Evolutionary conservation across 371 early-diverging fungal species (phyloP).

Genomic region (Umbelopsis sp.): DNA sequence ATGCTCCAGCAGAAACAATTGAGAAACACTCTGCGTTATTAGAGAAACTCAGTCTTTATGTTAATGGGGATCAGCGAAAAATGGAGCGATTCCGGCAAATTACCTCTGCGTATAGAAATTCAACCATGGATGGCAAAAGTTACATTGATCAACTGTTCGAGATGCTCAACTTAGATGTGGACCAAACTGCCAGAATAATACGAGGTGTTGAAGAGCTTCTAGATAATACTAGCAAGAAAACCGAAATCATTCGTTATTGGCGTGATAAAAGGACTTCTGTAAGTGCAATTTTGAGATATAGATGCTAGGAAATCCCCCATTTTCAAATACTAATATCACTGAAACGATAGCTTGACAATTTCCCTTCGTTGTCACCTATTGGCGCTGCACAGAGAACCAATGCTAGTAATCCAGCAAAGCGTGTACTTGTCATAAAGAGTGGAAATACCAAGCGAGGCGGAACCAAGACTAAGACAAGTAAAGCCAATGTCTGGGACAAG

Average conservation of each 20-base stretch:
- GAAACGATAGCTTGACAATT: constrained; percentile 28
- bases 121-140: constrained; percentile 52
- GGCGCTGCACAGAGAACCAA: background rate
- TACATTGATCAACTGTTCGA: constrained; percentile 60
- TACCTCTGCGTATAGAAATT: constrained; percentile 58
- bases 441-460: constrained; percentile 50
- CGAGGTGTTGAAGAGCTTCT: constrained; percentile 57
- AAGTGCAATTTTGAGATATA: constrained; percentile 13
- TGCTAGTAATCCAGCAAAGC: constrained; percentile 33
- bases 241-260: constrained; percentile 70
- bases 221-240: constrained; percentile 60
- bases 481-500: constrained; percentile 50
- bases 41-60: constrained; percentile 47
- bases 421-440: constrained; percentile 54
- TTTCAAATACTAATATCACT: background rate
- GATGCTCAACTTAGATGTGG: constrained; percentile 46
- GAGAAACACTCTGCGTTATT: constrained; percentile 47
- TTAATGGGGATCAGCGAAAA: constrained; percentile 47
- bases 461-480: constrained; percentile 32
- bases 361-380: constrained; percentile 27
- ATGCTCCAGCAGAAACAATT: constrained; percentile 18
- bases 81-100: constrained; percentile 64
- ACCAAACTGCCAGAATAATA: constrained; percentile 55
- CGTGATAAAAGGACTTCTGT: constrained; percentile 70
- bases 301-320: background rate